These are phyloP conservation scores for Platanus orientalis DNA, from an alignment of 164 flowering plant species.

Conservation along the genomic window DNA sequence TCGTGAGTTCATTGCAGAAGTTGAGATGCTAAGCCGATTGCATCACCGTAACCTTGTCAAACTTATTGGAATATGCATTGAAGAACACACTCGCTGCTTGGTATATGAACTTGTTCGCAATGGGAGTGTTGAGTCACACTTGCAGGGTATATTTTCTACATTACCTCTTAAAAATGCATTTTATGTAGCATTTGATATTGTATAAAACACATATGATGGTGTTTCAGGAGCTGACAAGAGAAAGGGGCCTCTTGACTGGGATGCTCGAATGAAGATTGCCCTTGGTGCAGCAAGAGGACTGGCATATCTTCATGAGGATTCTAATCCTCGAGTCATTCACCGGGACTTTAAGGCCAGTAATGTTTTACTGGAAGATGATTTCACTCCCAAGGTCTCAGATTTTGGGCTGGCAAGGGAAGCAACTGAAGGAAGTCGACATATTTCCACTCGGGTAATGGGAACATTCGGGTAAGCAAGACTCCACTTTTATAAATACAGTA, in stretches of 20 bases:
- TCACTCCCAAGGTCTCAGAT: conserved; percentile 96
- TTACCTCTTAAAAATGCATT: neutral
- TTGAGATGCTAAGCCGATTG: conserved; percentile 94
- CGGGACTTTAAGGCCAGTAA: conserved; percentile 97
- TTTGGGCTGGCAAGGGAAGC: conserved; percentile 96
- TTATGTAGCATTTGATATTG: neutral
- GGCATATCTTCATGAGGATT: conserved; percentile 99
- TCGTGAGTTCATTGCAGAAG: conserved; percentile 88
- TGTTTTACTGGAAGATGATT: conserved; percentile 81
- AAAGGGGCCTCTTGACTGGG: conserved; percentile 86
- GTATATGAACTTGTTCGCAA: conserved; percentile 86
- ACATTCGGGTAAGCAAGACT: conserved; percentile 66
- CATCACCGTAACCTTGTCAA: conserved; percentile 97
- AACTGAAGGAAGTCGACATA: conserved; percentile 64
- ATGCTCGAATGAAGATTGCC: conserved; percentile 88
- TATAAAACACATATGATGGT: conserved; percentile 9
- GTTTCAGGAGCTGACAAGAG: conserved; percentile 60
- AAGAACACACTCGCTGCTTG: conserved; percentile 78
- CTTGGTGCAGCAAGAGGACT: conserved; percentile 97
- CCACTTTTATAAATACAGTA: neutral
- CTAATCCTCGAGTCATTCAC: conserved; percentile 97
- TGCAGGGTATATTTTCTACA: conserved; percentile 61
- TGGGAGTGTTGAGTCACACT: conserved; percentile 97
- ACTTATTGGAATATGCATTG: conserved; percentile 86
- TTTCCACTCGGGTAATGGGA: conserved; percentile 88